These are phyloP conservation scores for Arthrinium phaeospermum DNA, from an alignment of 2,329 filamentous ascomycete genomes.

Conservation along the genomic window DNA sequence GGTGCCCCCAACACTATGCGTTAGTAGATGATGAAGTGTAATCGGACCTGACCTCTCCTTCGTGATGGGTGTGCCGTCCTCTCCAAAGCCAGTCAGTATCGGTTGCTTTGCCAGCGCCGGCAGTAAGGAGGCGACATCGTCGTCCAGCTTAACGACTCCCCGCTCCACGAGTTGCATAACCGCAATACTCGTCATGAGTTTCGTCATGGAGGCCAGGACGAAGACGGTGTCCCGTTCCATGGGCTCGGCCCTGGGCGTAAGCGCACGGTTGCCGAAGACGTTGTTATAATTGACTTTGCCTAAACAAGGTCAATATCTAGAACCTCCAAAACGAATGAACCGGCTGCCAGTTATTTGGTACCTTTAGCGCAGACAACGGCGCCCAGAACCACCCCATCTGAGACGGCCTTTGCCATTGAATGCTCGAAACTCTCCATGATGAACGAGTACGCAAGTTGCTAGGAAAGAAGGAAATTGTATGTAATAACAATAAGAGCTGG, in stretches of 20 bases:
- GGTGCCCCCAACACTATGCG: constrained; percentile 49
- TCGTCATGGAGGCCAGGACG: constrained; percentile 43
- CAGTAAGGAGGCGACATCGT: constrained; percentile 48
- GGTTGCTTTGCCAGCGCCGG: constrained; percentile 49
- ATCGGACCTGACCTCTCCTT: constrained; percentile 40
- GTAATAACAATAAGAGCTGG: neutral
- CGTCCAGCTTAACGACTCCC: constrained; percentile 50
- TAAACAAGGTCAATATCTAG: constrained; percentile 8
- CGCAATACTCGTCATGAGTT: constrained; percentile 52
- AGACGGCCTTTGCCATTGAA: constrained; percentile 23
- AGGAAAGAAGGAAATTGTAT: too few species aligned
- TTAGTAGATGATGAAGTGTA: constrained; percentile 53
- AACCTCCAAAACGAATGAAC: neutral
- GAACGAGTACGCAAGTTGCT: too few species aligned
- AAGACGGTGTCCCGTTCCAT: constrained; percentile 38
- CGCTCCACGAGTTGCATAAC: constrained; percentile 54
- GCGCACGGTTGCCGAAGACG: constrained; percentile 22
- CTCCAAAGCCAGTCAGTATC: constrained; percentile 50
- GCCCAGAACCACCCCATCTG: constrained; percentile 24
- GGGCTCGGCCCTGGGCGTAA: constrained; percentile 18
- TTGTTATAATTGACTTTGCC: constrained; percentile 28
- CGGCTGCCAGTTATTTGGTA: neutral
- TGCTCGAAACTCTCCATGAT: constrained; percentile 26
- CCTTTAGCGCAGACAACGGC: constrained; percentile 28
- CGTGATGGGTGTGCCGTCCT: constrained; percentile 40